These are phyloP conservation scores for Monoraphidium neglectum DNA, from an alignment of 139 green algal species.

Conservation along the genomic window DNA sequence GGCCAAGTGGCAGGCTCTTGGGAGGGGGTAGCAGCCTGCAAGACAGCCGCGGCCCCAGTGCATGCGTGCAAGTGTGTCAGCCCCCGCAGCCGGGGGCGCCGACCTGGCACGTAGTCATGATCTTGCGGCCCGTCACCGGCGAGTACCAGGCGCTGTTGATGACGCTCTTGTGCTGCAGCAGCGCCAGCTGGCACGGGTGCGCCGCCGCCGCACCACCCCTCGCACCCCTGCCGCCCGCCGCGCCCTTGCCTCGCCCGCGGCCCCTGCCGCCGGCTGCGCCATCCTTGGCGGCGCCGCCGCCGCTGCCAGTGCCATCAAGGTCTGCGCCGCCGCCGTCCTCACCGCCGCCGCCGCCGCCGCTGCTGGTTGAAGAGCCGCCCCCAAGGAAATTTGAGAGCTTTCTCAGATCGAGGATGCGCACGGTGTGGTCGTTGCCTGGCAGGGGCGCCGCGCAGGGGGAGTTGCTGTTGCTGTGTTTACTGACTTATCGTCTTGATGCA, in stretches of 20 bases:
- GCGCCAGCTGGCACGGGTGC: constrained; percentile 27
- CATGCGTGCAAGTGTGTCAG: no score
- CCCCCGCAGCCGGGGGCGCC: background rate
- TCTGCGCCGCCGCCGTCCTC: background rate
- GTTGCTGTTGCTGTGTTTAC: no score
- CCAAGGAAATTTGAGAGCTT: no score
- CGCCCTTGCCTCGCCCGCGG: background rate
- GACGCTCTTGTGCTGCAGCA: constrained; percentile 48
- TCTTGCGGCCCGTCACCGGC: constrained; percentile 73
- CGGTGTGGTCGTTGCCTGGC: no score
- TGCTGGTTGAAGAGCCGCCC: no score
- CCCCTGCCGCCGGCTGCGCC: background rate
- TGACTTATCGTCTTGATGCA: no score
- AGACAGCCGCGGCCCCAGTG: no score
- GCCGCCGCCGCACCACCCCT: background rate
- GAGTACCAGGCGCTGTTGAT: constrained; percentile 86
- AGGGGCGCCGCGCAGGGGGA: no score
- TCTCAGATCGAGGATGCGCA: no score
- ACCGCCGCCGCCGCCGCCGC: no score
- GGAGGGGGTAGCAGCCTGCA: no score
- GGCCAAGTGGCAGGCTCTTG: no score
- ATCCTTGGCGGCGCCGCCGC: background rate
- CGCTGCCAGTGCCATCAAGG: background rate
- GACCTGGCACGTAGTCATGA: constrained; percentile 86
- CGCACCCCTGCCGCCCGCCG: background rate